phyloP scores from a whole-genome alignment of 2,329 filamentous ascomycete genomes.

The Fulvia fulva region DNA sequence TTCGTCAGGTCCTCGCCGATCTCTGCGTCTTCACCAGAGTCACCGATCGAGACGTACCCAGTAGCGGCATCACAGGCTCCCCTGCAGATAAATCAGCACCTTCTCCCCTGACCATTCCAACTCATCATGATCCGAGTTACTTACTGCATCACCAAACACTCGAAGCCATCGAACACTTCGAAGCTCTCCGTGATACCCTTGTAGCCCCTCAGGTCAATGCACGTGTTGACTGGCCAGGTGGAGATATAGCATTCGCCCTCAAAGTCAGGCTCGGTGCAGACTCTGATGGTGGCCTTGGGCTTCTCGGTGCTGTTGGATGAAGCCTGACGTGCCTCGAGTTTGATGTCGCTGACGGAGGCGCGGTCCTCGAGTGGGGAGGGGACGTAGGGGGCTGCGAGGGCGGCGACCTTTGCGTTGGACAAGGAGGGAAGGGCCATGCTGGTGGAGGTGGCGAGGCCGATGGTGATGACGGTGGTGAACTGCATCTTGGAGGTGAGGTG shows the following conservation, averaged over 20 bases:
- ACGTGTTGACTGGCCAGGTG: conserved; percentile 24
- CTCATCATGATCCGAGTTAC: not conserved
- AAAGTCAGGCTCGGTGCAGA: conserved; percentile 25
- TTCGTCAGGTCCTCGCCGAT: conserved; percentile 20
- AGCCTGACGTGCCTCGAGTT: not conserved
- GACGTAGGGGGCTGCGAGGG: not conserved
- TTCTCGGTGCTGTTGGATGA: conserved; percentile 6
- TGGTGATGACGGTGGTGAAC: not conserved
- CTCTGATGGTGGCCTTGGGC: conserved; percentile 29
- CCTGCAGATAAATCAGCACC: conserved; percentile 5
- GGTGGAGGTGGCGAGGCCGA: not conserved
- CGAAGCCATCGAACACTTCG: conserved; percentile 21
- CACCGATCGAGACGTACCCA: conserved; percentile 14
- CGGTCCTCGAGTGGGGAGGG: not conserved
- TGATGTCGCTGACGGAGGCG: not conserved
- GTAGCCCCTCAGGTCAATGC: conserved; percentile 27
- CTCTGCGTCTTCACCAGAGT: conserved; percentile 4
- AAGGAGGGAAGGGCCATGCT: not conserved
- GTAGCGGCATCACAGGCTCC: conserved; percentile 20
- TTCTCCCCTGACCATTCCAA: not conserved
- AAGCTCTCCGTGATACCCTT: conserved; percentile 23
- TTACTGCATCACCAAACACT: conserved; percentile 32
- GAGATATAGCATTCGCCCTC: conserved; percentile 23
- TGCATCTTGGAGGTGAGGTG: not conserved
- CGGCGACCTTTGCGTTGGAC: not conserved